Evolutionary conservation across 257 asterid species (phyloP), one percentile per base, ranked within the genome.

Genomic region (Solanum paucissectum): DNA sequence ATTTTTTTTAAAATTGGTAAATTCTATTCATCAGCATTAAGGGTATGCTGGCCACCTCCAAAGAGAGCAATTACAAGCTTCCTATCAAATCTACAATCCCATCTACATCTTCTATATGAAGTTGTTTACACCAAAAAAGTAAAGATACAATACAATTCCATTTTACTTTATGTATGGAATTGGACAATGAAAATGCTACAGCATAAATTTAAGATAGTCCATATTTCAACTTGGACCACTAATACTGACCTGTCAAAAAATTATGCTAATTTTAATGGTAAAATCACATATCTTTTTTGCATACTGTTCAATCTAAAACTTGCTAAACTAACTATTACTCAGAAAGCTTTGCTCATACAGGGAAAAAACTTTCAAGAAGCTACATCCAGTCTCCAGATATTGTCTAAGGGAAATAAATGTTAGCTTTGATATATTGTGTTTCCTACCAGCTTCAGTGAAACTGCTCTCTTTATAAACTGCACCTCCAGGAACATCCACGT

Each of bases 401-500:
- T 46, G 42, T 81, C 27, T 29, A 46, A 81, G 68, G 40, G 68
- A 46, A 46, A 46, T 18, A 46, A 81, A 29, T 46, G 11, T 18
- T 46, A 81, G 29, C 69, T 29, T 1, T 8, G 40, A 46, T 2
- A 46, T 2, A 49, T 77, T 81, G 44, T 1, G 27, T 49, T 81
- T n/a, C 87, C 37, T 87, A 91, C 96, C 96, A 18, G 98, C 92
- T 90, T 94, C 98, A 1, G 99, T 94, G 87, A 97, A 97, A 88
- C 96, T 91, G 92, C 99, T 95, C 93, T 97, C 99, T 90, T 93
- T 94, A 95, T 93, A 97, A 87, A 97, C 98, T 40, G 98, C 97
- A 87, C 99, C 98, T 77, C 99, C 99, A 58, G 98, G 98, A 85
- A 97, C 98, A 88, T 97, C 97, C 86, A 97, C 99, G 55, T 97